Evolutionary conservation across 1,284 basidiomycete species (phyloP).

Genomic region (Austroboletus rostrupii): DNA sequence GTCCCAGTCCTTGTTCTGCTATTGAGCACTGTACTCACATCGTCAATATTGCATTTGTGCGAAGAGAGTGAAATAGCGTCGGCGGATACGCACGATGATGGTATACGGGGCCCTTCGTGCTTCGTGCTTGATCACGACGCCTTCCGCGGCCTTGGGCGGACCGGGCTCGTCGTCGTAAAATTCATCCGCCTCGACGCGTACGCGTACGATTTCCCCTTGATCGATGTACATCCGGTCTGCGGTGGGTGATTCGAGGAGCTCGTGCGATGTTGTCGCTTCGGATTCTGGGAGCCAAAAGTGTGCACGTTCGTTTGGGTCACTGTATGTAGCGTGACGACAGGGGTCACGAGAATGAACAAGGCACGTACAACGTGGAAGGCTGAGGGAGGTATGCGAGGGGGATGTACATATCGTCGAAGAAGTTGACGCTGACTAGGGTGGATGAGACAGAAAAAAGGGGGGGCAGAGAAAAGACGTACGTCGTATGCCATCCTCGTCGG

Average conservation of each 20-base stretch:
- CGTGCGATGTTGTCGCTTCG: conserved; percentile 50
- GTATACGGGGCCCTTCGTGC: conserved; percentile 67
- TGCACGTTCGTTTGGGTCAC: conserved; percentile 77
- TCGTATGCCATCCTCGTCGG: conserved; percentile 79
- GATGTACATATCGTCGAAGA: conserved; percentile 94
- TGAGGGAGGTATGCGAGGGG: conserved; percentile 68
- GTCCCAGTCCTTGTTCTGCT: conserved; percentile 85
- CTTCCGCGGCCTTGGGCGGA: conserved; percentile 69
- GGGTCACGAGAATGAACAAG: background rate
- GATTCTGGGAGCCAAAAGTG: conserved; percentile 79
- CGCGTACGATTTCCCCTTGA: conserved; percentile 77
- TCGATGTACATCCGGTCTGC: conserved; percentile 85
- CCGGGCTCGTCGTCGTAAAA: conserved; percentile 92
- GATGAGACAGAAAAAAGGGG: background rate
- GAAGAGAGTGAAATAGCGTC: no score
- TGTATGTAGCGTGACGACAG: conserved; percentile 25
- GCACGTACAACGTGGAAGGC: conserved; percentile 67
- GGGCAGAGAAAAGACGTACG: conserved; percentile 43
- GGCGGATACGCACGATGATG: conserved; percentile 55
- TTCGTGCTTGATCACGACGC: conserved; percentile 55
- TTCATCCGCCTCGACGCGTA: conserved; percentile 83
- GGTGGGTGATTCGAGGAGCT: conserved; percentile 65
- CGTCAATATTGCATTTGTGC: background rate
- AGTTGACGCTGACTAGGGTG: conserved; percentile 75
- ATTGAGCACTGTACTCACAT: conserved; percentile 68